Evolutionary conservation across 306 rosid species (phyloP), one percentile per base, ranked within the genome.

Genomic region (Quercus agrifolia): DNA sequence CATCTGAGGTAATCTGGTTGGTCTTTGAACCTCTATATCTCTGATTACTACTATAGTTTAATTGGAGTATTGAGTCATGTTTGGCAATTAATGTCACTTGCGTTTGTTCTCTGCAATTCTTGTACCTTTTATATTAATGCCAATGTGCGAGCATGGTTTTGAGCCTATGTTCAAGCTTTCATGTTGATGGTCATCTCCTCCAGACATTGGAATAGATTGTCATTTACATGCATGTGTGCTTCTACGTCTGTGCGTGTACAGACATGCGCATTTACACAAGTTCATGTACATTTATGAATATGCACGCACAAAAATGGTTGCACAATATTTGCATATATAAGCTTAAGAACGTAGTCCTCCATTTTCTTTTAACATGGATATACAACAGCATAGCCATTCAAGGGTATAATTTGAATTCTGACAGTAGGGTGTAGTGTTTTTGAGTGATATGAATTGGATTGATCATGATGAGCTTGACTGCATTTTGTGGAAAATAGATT

Each of bases 1-100:
- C 99, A 96, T 86, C 85, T 96, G 86, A 96, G 99, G 99, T 93
- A 83, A 70, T 52, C 69, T 83, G 74, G 68, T 82, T 82, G 73
- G 51, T 49, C 74, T 62, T 77, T 19, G 49, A 61, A 63, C 77
- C 70, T 73, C 46, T 85, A 25, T 75, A 12, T 72, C 33, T 55
- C 20, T 76, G 57, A 15, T 62, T 78, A 58, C 70, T 58, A 56
- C 27, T 70, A 78, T 56, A 25, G 68, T 71, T 75, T 70, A 72
- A 25, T 79, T 62, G 49, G 27, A 21, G 69, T 17, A 9, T 5
- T 58, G 38, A 8, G 13, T 69, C 23, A 11, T 2, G 25, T 20
- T 6, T 63, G 35, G 49, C 33, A 66, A 18, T 28, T 19, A 44
- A 35, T n/a, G 44, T 33, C 17, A 38, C 71, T 52, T 62, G 15